Conservation (phyloP, 2,329 filamentous ascomycete species). For the Stagonosporopsis cucurbitacearum region DNA sequence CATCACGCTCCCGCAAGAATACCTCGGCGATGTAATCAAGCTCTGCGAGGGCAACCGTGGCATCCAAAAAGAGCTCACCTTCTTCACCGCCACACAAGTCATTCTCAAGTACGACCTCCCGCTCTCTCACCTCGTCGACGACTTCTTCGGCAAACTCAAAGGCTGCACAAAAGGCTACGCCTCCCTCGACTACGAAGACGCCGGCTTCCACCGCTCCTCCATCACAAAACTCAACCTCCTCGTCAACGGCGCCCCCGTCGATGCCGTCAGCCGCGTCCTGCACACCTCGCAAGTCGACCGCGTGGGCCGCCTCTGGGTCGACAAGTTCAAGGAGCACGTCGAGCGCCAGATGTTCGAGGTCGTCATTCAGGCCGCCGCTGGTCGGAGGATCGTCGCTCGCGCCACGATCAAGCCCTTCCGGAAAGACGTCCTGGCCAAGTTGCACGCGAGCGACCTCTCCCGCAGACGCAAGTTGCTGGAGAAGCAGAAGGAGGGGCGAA, state of each 20-base stretch:
- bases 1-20: conserved; percentile 90
- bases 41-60: conserved; percentile 90
- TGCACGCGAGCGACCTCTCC: conserved; percentile 88
- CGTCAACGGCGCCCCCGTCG: conserved; percentile 91
- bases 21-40: conserved; percentile 92
- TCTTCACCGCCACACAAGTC: conserved; percentile 90
- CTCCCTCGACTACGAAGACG: conserved; percentile 94
- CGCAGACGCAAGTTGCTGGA: conserved; percentile 86
- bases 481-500: conserved; percentile 95
- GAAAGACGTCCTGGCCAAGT: conserved; percentile 91
- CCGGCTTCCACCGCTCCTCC: conserved; percentile 79
- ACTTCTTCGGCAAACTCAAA: conserved; percentile 97
- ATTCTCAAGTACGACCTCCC: conserved; percentile 93
- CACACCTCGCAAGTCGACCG: conserved; percentile 82
- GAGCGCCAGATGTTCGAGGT: conserved; percentile 97
- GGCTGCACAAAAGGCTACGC: conserved; percentile 94
- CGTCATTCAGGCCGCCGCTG: conserved; percentile 88
- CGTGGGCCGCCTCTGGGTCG: conserved; percentile 85
- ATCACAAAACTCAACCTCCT: conserved; percentile 90
- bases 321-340: conserved; percentile 96
- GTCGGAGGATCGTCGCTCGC: conserved; percentile 81
- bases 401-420: conserved; percentile 96
- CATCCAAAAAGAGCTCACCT: conserved; percentile 84
- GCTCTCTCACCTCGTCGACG: conserved; percentile 88
- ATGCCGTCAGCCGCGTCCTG: conserved; percentile 90